Base-by-base conservation (phyloP, 2,329 filamentous ascomycete genomes). In the Blumeriella jaapii region DNA sequence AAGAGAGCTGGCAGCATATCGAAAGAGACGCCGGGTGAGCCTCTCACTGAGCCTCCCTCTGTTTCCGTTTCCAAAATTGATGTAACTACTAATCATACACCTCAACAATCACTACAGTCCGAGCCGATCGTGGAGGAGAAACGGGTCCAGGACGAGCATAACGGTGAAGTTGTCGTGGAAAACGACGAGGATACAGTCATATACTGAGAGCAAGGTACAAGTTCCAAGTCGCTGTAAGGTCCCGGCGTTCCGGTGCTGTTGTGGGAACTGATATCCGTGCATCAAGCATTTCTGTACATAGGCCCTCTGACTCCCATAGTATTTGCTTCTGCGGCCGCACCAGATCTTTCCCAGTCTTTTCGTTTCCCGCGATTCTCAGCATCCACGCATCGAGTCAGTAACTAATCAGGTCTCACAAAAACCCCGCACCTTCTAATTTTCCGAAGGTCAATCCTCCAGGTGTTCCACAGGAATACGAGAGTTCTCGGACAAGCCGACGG, bases 121-220 rank as follows among this genome's bases (percentile, higher is more conserved):
- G 44, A 46, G 28, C 37, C 47, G 41, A 18, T 29, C 16, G 37
- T 55, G 57, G 59, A 44, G 47, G 52, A 42, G 55, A 59, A 51
- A 61, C 60, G 52, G 51, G 65, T 64, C 39, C 55, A 69, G 48
- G 69, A 81, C 40, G 81, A 87, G 51, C 77, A 85, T 43, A 69
- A 71, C 32, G 81, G 75, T 34, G 82, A 87, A 52, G 78, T 89
- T 38, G 68, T 93, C 46, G 76, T 91, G 35, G 82, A 85, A 57
- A 82, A 80, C 36, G 83, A 85, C 41, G 86, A 95, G 62, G 86
- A 94, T 52, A 86, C 80, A 49, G 84, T 94, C 34, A 89, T 93
- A 40, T 94, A 94, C 63, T 94, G 63, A 70, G 22, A 24, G 12
- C 7, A 24, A n/a, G 22, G 22, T 10, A 4, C 4, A 24, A 8